Evolutionary conservation across 1,284 basidiomycete genomes (phyloP), one percentile per base, ranked within the genome.

Genomic region (Coniophora puteana): DNA sequence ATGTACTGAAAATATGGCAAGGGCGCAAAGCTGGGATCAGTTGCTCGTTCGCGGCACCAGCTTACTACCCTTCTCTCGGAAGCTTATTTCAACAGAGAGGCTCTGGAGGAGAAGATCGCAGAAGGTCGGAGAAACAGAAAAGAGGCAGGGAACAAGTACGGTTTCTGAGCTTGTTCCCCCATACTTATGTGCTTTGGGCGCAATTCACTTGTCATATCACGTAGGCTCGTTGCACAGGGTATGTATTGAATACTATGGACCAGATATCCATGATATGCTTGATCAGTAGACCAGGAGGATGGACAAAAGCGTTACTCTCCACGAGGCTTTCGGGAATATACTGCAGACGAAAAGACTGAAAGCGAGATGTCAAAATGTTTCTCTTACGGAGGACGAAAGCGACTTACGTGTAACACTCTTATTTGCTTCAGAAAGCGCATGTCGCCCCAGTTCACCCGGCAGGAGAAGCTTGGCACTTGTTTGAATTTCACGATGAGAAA

Each of bases 101-200:
- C 74, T 0, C 52, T 90, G 49, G 88, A 91, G 56, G 87, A 89
- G 48, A 79, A 66, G 63, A 87, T 90, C 51, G 87, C 87, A 0
- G 77, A 86, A 57, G 87, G 83, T 1, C 73, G 80, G 45, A 71
- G 85, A 51, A 90, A 90, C 54, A 72, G 87, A 48, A 90, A 89
- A 55, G 88, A 90, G 56, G 86, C 88, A 0, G 87, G 88, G 7
- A 89, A 88, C 59, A 90, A 89, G 68, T 90, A 90, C 50, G 88
- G 87, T 83, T 48, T 46, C 74, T 59, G 16, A n/a, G n/a, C n/a
- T n/a, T n/a, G n/a, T n/a, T 16, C 20, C 14, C 1, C 3, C 4
- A 8, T 17, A 10, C 8, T 2, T 11, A 18, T 1, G 12, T 3
- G 22, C 10, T 17, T 2, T 28, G 26, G 12, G 5, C 11, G 5